Evolutionary conservation across 345 rosid species (phyloP).

Genomic region (Citrus medica): DNA sequence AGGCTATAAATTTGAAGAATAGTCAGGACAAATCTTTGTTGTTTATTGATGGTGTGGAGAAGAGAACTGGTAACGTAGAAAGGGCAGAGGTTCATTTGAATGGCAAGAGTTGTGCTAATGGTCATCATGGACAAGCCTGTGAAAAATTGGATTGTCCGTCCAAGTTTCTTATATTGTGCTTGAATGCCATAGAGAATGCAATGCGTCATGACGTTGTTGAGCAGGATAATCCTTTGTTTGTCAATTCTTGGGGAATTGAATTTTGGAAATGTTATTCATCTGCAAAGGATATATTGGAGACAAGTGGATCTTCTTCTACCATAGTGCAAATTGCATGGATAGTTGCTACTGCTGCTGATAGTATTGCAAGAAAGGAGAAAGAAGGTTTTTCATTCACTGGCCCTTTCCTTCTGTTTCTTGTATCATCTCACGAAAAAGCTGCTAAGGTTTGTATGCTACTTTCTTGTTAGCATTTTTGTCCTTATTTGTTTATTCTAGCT

Average conservation of each 20-base stretch:
- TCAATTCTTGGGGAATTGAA: conserved; percentile 76
- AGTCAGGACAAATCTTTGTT: conserved; percentile 21
- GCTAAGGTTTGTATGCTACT: conserved; percentile 41
- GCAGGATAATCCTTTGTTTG: conserved; percentile 43
- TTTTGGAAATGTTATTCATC: conserved; percentile 61
- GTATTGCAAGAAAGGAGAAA: conserved; percentile 66
- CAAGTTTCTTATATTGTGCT: conserved; percentile 57
- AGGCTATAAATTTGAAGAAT: conserved; percentile 6
- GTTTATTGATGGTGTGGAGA: background rate
- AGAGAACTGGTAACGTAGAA: background rate
- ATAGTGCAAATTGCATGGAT: conserved; percentile 81
- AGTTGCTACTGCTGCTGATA: conserved; percentile 69
- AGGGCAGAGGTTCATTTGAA: conserved; percentile 11
- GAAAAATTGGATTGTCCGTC: conserved; percentile 41
- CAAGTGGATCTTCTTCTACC: conserved; percentile 53
- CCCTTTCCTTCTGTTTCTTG: conserved; percentile 81
- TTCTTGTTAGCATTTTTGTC: background rate
- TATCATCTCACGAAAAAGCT: conserved; percentile 80
- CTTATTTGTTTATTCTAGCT: background rate
- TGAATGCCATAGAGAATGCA: conserved; percentile 54
- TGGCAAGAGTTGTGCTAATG: conserved; percentile 14
- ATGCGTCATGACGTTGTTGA: conserved; percentile 32
- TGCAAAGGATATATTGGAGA: conserved; percentile 61
- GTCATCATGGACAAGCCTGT: conserved; percentile 15
- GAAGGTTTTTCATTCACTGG: conserved; percentile 39